A percentile compares a stretch with the other conserved stretches of the same genome.
phyloP scores from a whole-genome alignment of 805 yeast species.

The Starmerella davenportii region DNA sequence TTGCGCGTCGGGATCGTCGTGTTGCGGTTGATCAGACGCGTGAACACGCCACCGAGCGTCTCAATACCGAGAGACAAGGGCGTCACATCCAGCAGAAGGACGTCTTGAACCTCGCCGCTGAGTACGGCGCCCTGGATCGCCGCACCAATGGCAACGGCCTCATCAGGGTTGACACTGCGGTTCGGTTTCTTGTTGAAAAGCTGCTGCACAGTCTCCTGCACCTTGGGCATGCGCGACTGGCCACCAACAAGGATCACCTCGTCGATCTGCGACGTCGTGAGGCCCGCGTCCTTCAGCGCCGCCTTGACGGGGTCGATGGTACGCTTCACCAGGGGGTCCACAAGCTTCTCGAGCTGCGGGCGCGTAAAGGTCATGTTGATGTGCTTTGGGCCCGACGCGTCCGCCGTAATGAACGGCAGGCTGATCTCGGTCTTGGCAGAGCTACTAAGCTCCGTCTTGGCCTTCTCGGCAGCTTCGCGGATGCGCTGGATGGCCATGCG shows the following conservation, averaged over 20 bases:
- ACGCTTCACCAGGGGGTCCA: slow-evolving; percentile 50
- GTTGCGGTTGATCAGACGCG: slow-evolving; percentile 78
- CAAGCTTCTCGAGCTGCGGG: slow-evolving; percentile 48
- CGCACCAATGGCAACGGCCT: slow-evolving; percentile 91
- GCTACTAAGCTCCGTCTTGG: slow-evolving; percentile 70
- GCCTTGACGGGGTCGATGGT: slow-evolving; percentile 63
- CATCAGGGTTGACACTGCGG: slow-evolving; percentile 87
- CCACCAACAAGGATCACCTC: slow-evolving; percentile 81
- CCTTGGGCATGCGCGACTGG: slow-evolving; percentile 87
- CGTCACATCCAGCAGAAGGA: slow-evolving; percentile 71
- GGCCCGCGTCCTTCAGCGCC: slow-evolving; percentile 65
- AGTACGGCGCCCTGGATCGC: slow-evolving; percentile 95
- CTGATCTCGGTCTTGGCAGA: slow-evolving; percentile 54
- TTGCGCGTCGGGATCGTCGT: slow-evolving; percentile 94
- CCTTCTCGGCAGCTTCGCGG: slow-evolving; percentile 78
- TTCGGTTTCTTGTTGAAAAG: slow-evolving; percentile 72
- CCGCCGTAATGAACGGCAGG: slow-evolving; percentile 76
- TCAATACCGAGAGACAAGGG: slow-evolving; percentile 89
- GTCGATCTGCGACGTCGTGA: slow-evolving; percentile 46
- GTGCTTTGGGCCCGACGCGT: slow-evolving; percentile 65
- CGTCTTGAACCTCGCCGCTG: slow-evolving; percentile 89
- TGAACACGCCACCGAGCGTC: slow-evolving; percentile 95
- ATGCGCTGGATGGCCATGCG: slow-evolving; percentile 70
- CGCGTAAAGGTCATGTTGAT: slow-evolving; percentile 52
- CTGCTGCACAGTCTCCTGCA: slow-evolving; percentile 52